These are phyloP conservation scores for Mycena latifolia DNA, from an alignment of 768 basidiomycete species.

Conservation along the genomic window DNA sequence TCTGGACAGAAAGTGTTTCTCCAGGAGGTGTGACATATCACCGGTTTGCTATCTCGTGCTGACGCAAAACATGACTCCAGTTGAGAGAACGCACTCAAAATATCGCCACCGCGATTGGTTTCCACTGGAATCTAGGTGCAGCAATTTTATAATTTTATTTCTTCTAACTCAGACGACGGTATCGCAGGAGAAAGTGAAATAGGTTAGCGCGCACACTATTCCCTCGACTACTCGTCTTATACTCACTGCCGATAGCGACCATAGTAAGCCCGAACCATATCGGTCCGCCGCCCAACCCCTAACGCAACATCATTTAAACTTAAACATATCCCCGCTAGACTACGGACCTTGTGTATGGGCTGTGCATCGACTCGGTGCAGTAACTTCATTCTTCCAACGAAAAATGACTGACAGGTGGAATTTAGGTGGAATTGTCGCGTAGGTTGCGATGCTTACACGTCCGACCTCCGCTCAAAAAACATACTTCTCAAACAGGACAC, in stretches of 20 bases:
- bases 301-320: neutral
- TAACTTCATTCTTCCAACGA: too few relatives aligned
- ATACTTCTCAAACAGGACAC: constrained; percentile 20
- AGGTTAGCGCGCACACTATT: constrained; percentile 42
- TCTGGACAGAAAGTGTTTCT: constrained; percentile 48
- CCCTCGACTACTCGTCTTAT: neutral
- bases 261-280: constrained; percentile 59
- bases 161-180: neutral
- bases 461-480: neutral
- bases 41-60: neutral
- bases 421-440: constrained; percentile 55
- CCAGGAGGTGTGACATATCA: constrained; percentile 48
- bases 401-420: constrained; percentile 25
- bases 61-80: constrained; percentile 34
- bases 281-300: constrained; percentile 44
- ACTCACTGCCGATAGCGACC: constrained; percentile 44
- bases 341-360: constrained; percentile 55
- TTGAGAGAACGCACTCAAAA: constrained; percentile 48
- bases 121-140: constrained; percentile 47
- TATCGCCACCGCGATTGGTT: constrained; percentile 48
- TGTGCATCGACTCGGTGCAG: constrained; percentile 54
- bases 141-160: neutral
- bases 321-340: constrained; percentile 41
- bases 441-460: constrained; percentile 36
- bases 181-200: constrained; percentile 50